Conservation (phyloP, 257 asterid genomes). For the Linaria vulgaris region DNA sequence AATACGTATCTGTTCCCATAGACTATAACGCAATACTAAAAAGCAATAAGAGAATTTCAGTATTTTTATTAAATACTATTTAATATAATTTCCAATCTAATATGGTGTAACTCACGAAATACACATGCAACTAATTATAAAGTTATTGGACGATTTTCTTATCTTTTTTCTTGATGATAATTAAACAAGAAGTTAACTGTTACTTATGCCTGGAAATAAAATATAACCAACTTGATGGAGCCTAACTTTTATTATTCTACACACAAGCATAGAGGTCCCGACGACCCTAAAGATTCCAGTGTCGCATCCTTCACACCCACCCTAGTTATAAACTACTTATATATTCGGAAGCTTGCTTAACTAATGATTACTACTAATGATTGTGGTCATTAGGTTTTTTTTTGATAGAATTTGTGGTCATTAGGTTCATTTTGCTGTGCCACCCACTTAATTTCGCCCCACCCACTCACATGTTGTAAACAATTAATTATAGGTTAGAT, state of each 20-base stretch:
- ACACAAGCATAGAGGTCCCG: background rate
- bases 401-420: slow-evolving; percentile 27
- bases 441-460: slow-evolving; percentile 23
- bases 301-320: slow-evolving; percentile 18
- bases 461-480: slow-evolving; percentile 44
- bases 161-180: too few species aligned
- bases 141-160: too few species aligned
- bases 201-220: too few species aligned
- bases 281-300: slow-evolving; percentile 21
- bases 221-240: background rate
- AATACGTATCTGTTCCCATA: too few species aligned
- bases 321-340: slow-evolving; percentile 22
- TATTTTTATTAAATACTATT: too few species aligned
- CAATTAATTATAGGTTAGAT: too few species aligned
- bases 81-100: too few species aligned
- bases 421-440: slow-evolving; percentile 22
- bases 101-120: too few species aligned
- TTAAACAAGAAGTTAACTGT: background rate
- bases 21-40: too few species aligned
- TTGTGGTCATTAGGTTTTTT: slow-evolving; percentile 21
- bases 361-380: slow-evolving; percentile 37
- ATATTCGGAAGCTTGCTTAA: slow-evolving; percentile 13
- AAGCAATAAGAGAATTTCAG: too few species aligned
- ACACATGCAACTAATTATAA: too few species aligned
- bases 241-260: slow-evolving; percentile 13